phyloP scores from a whole-genome alignment of 768 basidiomycete genomes.

The Amanita fuliginea region DNA sequence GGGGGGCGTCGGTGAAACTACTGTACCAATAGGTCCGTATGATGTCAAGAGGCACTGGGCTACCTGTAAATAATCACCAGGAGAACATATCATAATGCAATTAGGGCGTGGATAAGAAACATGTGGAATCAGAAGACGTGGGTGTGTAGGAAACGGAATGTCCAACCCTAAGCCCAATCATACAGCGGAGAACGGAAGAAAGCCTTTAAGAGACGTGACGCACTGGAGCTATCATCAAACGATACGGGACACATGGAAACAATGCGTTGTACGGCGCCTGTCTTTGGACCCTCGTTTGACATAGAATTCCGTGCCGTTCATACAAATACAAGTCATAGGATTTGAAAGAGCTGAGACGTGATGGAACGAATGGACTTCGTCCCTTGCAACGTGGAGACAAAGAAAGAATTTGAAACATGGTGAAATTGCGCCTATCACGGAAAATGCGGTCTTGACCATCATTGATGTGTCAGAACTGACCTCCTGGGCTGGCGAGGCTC shows the following conservation, averaged over 20 bases:
- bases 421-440: not conserved
- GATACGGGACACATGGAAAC: not conserved
- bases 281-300: not conserved
- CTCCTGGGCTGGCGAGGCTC: slow-evolving; percentile 27
- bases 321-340: slow-evolving; percentile 1
- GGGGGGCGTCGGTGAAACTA: slow-evolving; percentile 1
- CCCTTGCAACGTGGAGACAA: slow-evolving; percentile 1
- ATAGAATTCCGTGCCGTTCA: not conserved
- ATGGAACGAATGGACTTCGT: not conserved
- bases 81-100: slow-evolving; percentile 2
- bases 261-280: not conserved
- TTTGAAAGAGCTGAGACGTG: not conserved
- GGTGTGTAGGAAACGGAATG: not conserved
- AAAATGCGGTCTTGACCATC: slow-evolving; percentile 7
- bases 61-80: slow-evolving; percentile 1
- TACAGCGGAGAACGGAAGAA: not conserved
- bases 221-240: not conserved
- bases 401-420: not conserved
- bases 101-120: slow-evolving; percentile 4
- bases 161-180: not conserved
- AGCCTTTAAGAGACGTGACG: not conserved
- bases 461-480: slow-evolving; percentile 26
- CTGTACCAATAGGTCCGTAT: slow-evolving; percentile 2
- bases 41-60: not conserved
- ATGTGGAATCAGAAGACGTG: not conserved